A percentile compares a stretch with the other conserved stretches of the same genome.
phyloP scores from a whole-genome alignment of 257 asterid genomes.

The Haberlea rhodopensis region DNA sequence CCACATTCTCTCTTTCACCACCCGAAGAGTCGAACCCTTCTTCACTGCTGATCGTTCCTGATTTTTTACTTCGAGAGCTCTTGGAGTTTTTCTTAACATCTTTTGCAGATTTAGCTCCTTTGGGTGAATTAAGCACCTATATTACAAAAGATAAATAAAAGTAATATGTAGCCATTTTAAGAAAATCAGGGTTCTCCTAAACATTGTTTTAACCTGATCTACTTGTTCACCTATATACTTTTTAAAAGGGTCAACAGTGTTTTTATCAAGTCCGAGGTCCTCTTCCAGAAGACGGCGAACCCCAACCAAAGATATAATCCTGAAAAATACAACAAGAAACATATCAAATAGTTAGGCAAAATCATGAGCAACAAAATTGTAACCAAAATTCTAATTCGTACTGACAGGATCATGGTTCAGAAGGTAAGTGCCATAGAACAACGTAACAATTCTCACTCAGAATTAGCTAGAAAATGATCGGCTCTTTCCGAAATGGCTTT shows the following conservation, averaged over 20 bases:
- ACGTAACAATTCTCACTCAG: constrained; percentile 50
- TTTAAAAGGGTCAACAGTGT: constrained; percentile 71
- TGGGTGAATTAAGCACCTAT: constrained; percentile 53
- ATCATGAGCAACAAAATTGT: constrained; percentile 16
- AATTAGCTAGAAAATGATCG: constrained; percentile 61
- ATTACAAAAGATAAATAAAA: constrained; percentile 15
- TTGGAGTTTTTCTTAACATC: constrained; percentile 39
- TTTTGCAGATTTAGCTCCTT: constrained; percentile 40
- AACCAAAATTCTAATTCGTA: constrained; percentile 6
- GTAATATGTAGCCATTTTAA: constrained; percentile 5
- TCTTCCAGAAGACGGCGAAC: constrained; percentile 88
- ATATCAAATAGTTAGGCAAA: constrained; percentile 15
- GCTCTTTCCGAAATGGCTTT: constrained; percentile 75
- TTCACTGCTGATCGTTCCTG: constrained; percentile 36
- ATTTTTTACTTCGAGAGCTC: constrained; percentile 32
- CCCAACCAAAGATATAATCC: constrained; percentile 68
- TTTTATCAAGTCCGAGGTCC: constrained; percentile 73
- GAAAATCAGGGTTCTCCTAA: constrained; percentile 13
- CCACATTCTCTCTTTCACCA: constrained; percentile 41
- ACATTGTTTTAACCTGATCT: constrained; percentile 53
- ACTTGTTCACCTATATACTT: constrained; percentile 55
- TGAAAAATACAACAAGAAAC: constrained; percentile 30
- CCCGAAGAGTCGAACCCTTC: constrained; percentile 37
- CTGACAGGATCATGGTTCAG: constrained; percentile 4
- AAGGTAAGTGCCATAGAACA: constrained; percentile 16